Evolutionary conservation across 352 stramenopile genomes (phyloP), one percentile per base, ranked within the genome.

Genomic region (Phytopythium aichiense): DNA sequence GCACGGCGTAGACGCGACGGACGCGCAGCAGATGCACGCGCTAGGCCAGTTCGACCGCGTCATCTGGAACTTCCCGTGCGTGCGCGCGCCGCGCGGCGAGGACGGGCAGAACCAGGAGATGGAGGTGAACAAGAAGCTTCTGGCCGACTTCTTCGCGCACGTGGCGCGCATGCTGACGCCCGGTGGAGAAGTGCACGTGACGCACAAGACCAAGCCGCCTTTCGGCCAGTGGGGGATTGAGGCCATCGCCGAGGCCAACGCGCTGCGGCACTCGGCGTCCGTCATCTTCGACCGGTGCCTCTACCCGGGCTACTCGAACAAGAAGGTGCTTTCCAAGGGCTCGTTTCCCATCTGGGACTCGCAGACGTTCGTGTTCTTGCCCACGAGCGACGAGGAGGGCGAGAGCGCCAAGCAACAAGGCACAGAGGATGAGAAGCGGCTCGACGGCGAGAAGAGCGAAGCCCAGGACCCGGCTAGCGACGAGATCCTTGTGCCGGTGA

Each of bases 71-170:
- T 99, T 99, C 67, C 94, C 95, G 25, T 98, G 96, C 62, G 91
- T 97, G 8, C 89, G 88, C 33, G 90, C 96, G 49, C 77, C 72
- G 0, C 79, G 76, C 13, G 95, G 96, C 53, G 79, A 97, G 71
- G 96, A 99, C 80, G 96, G 95, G n/a, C 96, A 99, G 78, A 98
- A 98, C 72, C 59, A 95, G 38, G 93, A 95, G 66, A 98, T 99
- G 89, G 94, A 98, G 66, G 58, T 78, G 9, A 99, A 99, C 77
- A 98, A 98, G 66, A 60, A 85, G 58, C 74, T 99, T 1, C 66
- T 99, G 23, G 65, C 80, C 35, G 75, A 72, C 20, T 99, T 99
- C 75, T 95, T 98, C 38, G 58, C 51, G 7, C 84, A 88, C 68
- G 74, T 85, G 11, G 54, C 38, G 3, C 38, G 66, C 16, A 68